These are phyloP conservation scores for Delonix regia DNA, from an alignment of 306 rosid species.

Conservation along the genomic window DNA sequence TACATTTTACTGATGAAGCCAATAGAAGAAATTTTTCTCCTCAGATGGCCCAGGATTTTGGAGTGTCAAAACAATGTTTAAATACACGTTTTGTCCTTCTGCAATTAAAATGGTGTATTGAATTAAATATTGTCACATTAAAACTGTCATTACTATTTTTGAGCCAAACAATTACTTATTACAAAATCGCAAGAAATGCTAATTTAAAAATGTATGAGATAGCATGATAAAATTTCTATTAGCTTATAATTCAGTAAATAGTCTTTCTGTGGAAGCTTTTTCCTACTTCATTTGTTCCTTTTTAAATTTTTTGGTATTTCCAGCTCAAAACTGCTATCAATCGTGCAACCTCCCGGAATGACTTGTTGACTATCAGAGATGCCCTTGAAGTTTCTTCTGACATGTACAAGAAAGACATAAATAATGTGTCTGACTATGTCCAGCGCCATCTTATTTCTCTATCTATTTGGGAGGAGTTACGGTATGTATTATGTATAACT, in stretches of 20 bases:
- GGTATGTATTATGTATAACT: conserved; percentile 53
- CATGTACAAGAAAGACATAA: conserved; percentile 87
- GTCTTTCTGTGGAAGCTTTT: background rate
- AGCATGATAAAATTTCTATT: background rate
- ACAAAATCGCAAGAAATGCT: conserved; percentile 9
- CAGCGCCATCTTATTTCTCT: conserved; percentile 95
- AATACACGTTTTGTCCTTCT: background rate
- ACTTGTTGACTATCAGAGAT: conserved; percentile 81
- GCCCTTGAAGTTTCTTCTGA: conserved; percentile 99
- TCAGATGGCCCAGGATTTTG: conserved; percentile 21
- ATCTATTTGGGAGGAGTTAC: conserved; percentile 95
- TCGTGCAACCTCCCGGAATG: conserved; percentile 91
- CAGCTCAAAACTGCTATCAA: conserved; percentile 96
- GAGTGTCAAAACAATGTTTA: conserved; percentile 4
- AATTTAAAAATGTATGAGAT: background rate
- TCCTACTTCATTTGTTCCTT: background rate
- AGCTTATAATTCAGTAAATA: conserved; percentile 2
- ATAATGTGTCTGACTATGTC: conserved; percentile 81
- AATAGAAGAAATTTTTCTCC: conserved; percentile 3
- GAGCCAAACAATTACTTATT: conserved; percentile 7
- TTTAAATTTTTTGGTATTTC: conserved; percentile 34
- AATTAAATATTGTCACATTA: conserved; percentile 20
- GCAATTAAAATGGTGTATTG: conserved; percentile 20
- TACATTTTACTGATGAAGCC: conserved; percentile 22
- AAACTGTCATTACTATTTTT: conserved; percentile 6